Percentiles rank a stretch among this genome's conserved stretches.
Evolutionary conservation across 768 basidiomycete species (phyloP).

Genomic region (Leccinum uliginosum): DNA sequence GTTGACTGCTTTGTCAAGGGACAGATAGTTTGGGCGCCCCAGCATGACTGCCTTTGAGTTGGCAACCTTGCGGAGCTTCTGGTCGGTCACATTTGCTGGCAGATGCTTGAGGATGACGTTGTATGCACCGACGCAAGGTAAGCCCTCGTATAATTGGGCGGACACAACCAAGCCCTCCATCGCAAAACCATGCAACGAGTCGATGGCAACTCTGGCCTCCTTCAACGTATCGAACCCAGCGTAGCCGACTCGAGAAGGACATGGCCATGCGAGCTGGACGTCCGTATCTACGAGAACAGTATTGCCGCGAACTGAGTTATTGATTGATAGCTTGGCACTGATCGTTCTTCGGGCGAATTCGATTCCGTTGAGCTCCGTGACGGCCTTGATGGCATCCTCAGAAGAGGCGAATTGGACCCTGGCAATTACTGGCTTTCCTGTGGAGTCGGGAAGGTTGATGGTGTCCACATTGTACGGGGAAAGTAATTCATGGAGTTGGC

Average conservation of each 20-base stretch:
- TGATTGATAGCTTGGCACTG: slow-evolving; percentile 43
- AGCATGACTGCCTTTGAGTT: slow-evolving; percentile 48
- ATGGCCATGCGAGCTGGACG: slow-evolving; percentile 58
- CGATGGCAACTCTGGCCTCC: slow-evolving; percentile 50
- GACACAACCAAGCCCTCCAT: slow-evolving; percentile 40
- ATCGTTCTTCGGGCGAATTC: slow-evolving; percentile 38
- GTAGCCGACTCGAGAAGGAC: slow-evolving; percentile 53
- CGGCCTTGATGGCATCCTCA: slow-evolving; percentile 51
- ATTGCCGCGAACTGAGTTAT: slow-evolving; percentile 30
- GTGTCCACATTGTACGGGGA: slow-evolving; percentile 40
- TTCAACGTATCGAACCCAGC: slow-evolving; percentile 54
- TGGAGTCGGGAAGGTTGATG: slow-evolving; percentile 29
- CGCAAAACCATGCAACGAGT: slow-evolving; percentile 33
- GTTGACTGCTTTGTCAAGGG: slow-evolving; percentile 32
- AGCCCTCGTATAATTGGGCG: slow-evolving; percentile 49
- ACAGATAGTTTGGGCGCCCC: slow-evolving; percentile 44
- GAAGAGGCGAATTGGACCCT: slow-evolving; percentile 47
- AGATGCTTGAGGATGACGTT: slow-evolving; percentile 59
- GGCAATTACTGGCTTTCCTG: slow-evolving; percentile 27
- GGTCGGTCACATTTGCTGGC: slow-evolving; percentile 40
- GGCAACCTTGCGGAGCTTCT: slow-evolving; percentile 43
- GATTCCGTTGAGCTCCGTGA: slow-evolving; percentile 44
- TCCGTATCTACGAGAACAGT: slow-evolving; percentile 48
- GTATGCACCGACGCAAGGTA: slow-evolving; percentile 53
- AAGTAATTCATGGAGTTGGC: slow-evolving; percentile 37